Percentiles rank a stretch among this genome's conserved stretches.
These are phyloP conservation scores for Acanthamoeba royreba DNA, from an alignment of 208 protist species.

Conservation along the genomic window DNA sequence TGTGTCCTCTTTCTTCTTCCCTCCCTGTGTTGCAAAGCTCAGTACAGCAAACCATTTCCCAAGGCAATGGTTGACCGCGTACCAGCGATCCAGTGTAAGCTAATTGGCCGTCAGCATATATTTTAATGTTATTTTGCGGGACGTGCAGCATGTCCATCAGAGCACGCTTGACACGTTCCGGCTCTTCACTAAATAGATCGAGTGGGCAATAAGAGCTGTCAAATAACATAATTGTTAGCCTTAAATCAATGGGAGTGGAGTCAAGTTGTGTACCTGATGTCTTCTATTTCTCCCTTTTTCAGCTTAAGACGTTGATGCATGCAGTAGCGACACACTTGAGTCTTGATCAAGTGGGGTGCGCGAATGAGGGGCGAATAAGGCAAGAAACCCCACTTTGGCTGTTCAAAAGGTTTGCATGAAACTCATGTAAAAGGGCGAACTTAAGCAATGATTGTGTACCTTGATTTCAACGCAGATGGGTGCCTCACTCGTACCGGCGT, in stretches of 20 bases:
- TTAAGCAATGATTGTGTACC: too few species aligned
- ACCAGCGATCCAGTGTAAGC: conserved; percentile 34
- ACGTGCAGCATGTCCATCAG: conserved; percentile 30
- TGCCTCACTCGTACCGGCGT: not conserved
- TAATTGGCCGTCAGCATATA: conserved; percentile 17
- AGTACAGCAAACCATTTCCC: too few species aligned
- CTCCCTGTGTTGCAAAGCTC: too few species aligned
- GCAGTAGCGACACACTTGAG: conserved; percentile 29
- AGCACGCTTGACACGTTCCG: not conserved
- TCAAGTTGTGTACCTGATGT: not conserved
- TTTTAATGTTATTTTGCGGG: conserved; percentile 47
- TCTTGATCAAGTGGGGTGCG: not conserved
- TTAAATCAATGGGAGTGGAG: not conserved
- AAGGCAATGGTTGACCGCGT: too few species aligned
- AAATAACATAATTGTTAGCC: too few species aligned
- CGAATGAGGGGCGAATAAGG: conserved; percentile 36
- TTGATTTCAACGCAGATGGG: conserved; percentile 48
- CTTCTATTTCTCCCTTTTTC: not conserved
- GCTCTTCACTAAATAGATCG: conserved; percentile 19
- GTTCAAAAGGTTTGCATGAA: too few species aligned
- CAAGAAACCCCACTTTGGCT: conserved; percentile 48
- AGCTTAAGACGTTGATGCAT: conserved; percentile 38
- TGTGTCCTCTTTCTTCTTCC: conserved; percentile 4
- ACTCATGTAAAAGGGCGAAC: not conserved
- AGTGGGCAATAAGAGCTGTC: conserved; percentile 48